Percentiles rank a stretch among this genome's conserved stretches.
phyloP scores from a whole-genome alignment of 1,284 basidiomycete genomes.

The Rhodotorula glutinis region DNA sequence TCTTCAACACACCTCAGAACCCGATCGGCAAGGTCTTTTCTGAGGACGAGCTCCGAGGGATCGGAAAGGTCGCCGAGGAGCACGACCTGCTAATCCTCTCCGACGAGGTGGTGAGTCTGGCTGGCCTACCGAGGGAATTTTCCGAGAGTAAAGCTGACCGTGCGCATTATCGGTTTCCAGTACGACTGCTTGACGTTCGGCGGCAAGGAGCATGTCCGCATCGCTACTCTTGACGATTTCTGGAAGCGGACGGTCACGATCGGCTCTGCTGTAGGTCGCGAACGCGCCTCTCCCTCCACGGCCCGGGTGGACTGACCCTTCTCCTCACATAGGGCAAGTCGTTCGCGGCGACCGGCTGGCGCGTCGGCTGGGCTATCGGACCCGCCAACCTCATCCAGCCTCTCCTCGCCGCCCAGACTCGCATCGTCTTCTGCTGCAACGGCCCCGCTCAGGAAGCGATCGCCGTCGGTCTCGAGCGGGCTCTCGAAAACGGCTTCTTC shows the following conservation, averaged over 20 bases:
- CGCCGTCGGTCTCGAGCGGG: constrained; percentile 79
- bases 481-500: constrained; percentile 71
- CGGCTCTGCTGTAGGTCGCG: constrained; percentile 57
- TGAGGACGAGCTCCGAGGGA: constrained; percentile 71
- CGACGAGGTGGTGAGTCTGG: constrained; percentile 71
- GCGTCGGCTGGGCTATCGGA: constrained; percentile 93
- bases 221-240: constrained; percentile 70
- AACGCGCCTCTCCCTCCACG: not conserved
- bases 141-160: too few relatives aligned
- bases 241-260: constrained; percentile 90
- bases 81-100: constrained; percentile 89
- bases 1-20: constrained; percentile 76
- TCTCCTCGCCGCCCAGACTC: constrained; percentile 81
- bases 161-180: constrained; percentile 41
- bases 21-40: constrained; percentile 64
- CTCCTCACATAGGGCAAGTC: constrained; percentile 51
- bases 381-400: constrained; percentile 78
- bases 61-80: constrained; percentile 83
- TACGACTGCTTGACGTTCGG: constrained; percentile 95
- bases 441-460: constrained; percentile 67
- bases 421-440: constrained; percentile 79
- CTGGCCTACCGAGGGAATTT: not conserved
- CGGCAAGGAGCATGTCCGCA: constrained; percentile 72
- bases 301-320: not conserved
- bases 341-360: constrained; percentile 98